Evolutionary conservation across 1,284 basidiomycete species (phyloP).

Genomic region (Coriolopsis trogii): DNA sequence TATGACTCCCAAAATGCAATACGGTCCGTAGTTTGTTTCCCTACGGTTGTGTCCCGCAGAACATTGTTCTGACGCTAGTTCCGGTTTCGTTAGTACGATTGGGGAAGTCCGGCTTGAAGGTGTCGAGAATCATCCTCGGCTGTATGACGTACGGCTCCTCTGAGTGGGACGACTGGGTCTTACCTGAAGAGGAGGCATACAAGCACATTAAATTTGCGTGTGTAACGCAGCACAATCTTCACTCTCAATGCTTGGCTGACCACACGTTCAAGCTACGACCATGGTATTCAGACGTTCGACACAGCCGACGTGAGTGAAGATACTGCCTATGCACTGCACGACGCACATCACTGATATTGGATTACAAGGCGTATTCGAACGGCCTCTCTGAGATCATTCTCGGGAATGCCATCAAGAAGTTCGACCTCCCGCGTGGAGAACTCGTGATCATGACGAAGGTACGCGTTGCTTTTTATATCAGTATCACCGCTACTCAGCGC

Average conservation of each 20-base stretch:
- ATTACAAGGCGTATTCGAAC: constrained; percentile 35
- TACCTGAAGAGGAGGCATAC: constrained; percentile 44
- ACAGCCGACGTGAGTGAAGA: constrained; percentile 43
- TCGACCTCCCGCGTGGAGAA: constrained; percentile 55
- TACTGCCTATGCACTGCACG: neutral
- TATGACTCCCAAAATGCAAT: constrained; percentile 11
- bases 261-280: constrained; percentile 30
- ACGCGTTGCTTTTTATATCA: neutral
- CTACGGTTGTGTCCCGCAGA: too few species aligned
- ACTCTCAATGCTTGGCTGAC: neutral
- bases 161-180: constrained; percentile 41
- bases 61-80: too few species aligned
- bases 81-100: constrained; percentile 39
- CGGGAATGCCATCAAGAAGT: constrained; percentile 60
- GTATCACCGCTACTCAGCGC: neutral
- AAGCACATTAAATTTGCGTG: constrained; percentile 43
- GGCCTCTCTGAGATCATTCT: constrained; percentile 57
- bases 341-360: constrained; percentile 1
- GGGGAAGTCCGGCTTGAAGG: constrained; percentile 49
- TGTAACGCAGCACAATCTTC: constrained; percentile 8
- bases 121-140: constrained; percentile 45
- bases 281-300: constrained; percentile 56
- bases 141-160: constrained; percentile 47
- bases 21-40: too few species aligned
- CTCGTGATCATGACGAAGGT: constrained; percentile 62